Evolutionary conservation across 495 filamentous ascomycete genomes (phyloP).

Genomic region (Penicillium fimorum): DNA sequence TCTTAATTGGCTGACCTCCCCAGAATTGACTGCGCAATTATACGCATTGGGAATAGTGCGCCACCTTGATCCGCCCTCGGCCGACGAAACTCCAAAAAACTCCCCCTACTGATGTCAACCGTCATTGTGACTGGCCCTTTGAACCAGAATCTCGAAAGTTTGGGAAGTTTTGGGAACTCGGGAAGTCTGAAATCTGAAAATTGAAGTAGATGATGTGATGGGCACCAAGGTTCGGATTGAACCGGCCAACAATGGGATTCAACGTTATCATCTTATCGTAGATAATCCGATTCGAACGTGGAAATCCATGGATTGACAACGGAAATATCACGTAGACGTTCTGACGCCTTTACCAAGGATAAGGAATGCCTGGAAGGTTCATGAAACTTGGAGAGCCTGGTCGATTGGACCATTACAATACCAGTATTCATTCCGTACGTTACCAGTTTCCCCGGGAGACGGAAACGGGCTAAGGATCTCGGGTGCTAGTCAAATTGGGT

Average conservation of each 20-base stretch:
- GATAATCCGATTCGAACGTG: not conserved
- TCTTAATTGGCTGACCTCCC: conserved; percentile 29
- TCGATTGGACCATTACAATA: conserved; percentile 14
- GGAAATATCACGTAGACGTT: conserved; percentile 4
- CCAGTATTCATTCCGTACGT: conserved; percentile 9
- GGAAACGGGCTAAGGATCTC: conserved; percentile 20
- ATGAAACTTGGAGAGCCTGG: conserved; percentile 20
- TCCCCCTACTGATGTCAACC: conserved; percentile 12
- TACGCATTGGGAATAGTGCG: conserved; percentile 31
- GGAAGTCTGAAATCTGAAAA: conserved; percentile 1
- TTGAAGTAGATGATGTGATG: not conserved
- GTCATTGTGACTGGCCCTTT: conserved; percentile 6
- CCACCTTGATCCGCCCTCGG: conserved; percentile 39
- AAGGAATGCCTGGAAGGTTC: conserved; percentile 37
- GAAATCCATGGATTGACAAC: not conserved
- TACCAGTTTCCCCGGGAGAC: conserved; percentile 11
- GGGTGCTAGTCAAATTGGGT: not conserved
- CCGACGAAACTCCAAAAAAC: conserved; percentile 15
- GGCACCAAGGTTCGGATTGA: not conserved
- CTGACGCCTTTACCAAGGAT: conserved; percentile 20
- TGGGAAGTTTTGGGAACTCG: not conserved
- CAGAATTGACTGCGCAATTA: conserved; percentile 31
- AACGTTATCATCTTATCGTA: not conserved
- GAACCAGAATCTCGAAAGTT: conserved; percentile 2
- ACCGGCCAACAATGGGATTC: conserved; percentile 6